Conservation (phyloP, 805 yeast species). For the Zygosaccharomyces pseudorouxii region DNA sequence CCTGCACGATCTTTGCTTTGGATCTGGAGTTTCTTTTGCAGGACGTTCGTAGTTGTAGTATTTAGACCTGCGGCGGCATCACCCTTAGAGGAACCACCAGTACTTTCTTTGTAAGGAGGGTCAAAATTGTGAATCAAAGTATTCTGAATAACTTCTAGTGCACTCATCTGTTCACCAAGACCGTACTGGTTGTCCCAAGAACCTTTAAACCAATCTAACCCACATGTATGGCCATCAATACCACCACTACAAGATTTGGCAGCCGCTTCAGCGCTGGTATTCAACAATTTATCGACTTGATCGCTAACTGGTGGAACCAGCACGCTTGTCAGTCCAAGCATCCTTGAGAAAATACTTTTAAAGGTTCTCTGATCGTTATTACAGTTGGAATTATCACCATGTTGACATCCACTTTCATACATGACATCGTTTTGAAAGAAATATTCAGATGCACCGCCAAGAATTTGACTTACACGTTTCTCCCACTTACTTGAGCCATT, state of each 20-base stretch:
- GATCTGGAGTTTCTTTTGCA: conserved; percentile 40
- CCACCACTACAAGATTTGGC: conserved; percentile 73
- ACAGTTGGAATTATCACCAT: conserved; percentile 39
- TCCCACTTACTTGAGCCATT: conserved; percentile 47
- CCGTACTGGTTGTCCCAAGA: conserved; percentile 67
- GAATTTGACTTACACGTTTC: conserved; percentile 41
- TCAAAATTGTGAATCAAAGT: conserved; percentile 42
- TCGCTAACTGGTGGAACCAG: conserved; percentile 48
- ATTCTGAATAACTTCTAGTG: conserved; percentile 58
- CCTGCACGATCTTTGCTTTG: conserved; percentile 73
- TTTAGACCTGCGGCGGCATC: conserved; percentile 49
- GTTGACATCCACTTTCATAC: conserved; percentile 60
- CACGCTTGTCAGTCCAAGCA: conserved; percentile 53
- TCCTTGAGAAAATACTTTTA: conserved; percentile 62
- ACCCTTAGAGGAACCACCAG: conserved; percentile 55
- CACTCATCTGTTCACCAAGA: conserved; percentile 74
- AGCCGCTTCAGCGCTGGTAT: conserved; percentile 58
- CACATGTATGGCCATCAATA: conserved; percentile 70
- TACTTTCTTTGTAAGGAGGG: conserved; percentile 49
- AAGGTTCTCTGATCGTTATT: conserved; percentile 75
- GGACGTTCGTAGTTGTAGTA: conserved; percentile 38
- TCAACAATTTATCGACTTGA: conserved; percentile 40
- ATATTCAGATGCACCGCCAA: conserved; percentile 44
- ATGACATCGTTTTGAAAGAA: conserved; percentile 50
- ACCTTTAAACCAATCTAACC: conserved; percentile 54